Conservation (phyloP, 2,329 filamentous ascomycete genomes). For the Botrytis pseudocinerea region DNA sequence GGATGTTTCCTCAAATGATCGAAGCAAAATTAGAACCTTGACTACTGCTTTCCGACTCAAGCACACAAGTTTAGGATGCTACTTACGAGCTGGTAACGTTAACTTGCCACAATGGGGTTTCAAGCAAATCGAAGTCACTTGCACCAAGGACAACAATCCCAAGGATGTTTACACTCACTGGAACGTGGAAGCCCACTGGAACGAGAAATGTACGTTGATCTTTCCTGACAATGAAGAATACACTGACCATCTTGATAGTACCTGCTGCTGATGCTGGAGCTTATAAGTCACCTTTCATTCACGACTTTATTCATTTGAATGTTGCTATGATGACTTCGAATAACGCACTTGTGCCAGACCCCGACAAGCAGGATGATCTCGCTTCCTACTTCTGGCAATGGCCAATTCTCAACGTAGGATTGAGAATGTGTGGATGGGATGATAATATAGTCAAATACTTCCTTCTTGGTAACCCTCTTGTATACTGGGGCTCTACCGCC, state of each 20-base stretch:
- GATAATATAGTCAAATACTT: constrained; percentile 97
- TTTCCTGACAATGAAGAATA: neutral
- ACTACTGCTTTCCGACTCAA: constrained; percentile 90
- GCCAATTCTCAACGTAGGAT: constrained; percentile 91
- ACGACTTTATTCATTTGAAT: constrained; percentile 96
- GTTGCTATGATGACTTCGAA: constrained; percentile 99
- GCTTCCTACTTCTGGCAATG: constrained; percentile 98
- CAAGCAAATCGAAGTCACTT: constrained; percentile 98
- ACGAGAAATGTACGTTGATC: constrained; percentile 77
- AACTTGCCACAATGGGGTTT: constrained; percentile 99
- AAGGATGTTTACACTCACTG: constrained; percentile 95
- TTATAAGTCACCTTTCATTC: constrained; percentile 95
- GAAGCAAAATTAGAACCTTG: constrained; percentile 81
- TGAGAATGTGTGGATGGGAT: constrained; percentile 99
- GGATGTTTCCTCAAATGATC: constrained; percentile 77
- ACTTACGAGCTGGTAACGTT: constrained; percentile 90
- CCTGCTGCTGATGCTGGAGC: constrained; percentile 84
- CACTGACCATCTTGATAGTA: constrained; percentile 55
- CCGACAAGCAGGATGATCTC: constrained; percentile 97
- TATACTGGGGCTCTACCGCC: constrained; percentile 92
- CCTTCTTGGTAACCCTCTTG: constrained; percentile 90
- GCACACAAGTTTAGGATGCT: constrained; percentile 82
- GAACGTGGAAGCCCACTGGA: constrained; percentile 95
- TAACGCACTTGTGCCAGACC: constrained; percentile 95
- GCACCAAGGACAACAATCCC: constrained; percentile 88